Evolutionary conservation across 2,329 filamentous ascomycete genomes (phyloP), one percentile per base, ranked within the genome.

Genomic region (Fusarium verticillioides): DNA sequence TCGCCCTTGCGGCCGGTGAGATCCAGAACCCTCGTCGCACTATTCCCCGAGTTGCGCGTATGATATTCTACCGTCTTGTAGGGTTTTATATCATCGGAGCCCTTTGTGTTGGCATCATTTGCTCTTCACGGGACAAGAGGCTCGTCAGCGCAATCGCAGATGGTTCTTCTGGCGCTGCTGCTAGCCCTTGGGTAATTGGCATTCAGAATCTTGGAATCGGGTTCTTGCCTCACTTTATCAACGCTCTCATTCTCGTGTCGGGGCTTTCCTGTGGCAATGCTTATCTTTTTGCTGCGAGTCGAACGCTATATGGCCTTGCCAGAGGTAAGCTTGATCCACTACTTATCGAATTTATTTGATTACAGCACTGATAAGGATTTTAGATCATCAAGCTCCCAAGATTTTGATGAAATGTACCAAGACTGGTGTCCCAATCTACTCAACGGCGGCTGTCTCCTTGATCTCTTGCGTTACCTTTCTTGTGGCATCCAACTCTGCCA

Each of bases 31-130:
- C 91, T 2, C 87, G 91, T 32, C 80, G 82, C 21, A 87, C 89
- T 34, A 89, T 94, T 81, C 92, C 92, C 0, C 88, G 87, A 60
- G 92, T 92, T 2, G 93, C 89, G 82, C 93, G 92, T 72, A 89
- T 90, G 50, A 91, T 94, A 28, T 93, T 94, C 44, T 93, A 91
- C 80, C 90, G 92, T 46, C 84, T 94, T 37, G 91, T 91, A 1
- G 82, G 87, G 2, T 94, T 94, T 82, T 94, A 93, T 81, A 86
- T 93, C n/a, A 83, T 94, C 78, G 71, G 84, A 85, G 87, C 91
- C 32, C 87, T 90, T 54, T 84, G 84, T 15, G 86, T 88, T 5
- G 84, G 86, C 11, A 85, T 90, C 44, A 83, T 88, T 16, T 83
- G 88, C 54, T 88, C 87, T 73, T 87, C 82, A 81, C 88, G 83